Conservation (phyloP, 2,329 filamentous ascomycete species). For the Aspergillus pseudoglaucus region DNA sequence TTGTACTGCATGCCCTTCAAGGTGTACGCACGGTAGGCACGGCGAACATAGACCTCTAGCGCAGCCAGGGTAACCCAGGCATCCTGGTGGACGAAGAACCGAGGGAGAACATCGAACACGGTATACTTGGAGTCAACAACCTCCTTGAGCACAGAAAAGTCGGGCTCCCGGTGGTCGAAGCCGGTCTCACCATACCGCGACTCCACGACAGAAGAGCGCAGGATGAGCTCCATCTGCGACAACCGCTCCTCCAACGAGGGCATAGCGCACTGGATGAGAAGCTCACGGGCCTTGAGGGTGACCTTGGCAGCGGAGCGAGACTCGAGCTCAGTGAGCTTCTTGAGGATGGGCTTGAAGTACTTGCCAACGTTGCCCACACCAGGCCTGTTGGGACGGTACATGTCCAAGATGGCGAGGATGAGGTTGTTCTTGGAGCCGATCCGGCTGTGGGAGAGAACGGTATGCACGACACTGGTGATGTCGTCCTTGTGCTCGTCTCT, state of each 20-base stretch:
- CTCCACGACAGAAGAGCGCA: constrained; percentile 90
- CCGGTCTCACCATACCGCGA: constrained; percentile 96
- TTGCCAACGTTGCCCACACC: constrained; percentile 82
- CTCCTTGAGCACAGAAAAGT: constrained; percentile 86
- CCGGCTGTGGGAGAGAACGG: constrained; percentile 86
- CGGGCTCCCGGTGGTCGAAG: constrained; percentile 92
- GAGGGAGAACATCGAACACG: constrained; percentile 89
- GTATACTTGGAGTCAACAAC: constrained; percentile 98
- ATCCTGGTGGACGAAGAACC: constrained; percentile 92
- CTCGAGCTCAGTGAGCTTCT: constrained; percentile 84
- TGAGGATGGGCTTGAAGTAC: constrained; percentile 74
- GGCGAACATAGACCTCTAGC: constrained; percentile 91
- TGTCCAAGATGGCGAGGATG: constrained; percentile 81
- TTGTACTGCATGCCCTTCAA: constrained; percentile 86
- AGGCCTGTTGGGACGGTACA: constrained; percentile 92
- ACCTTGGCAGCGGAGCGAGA: constrained; percentile 86
- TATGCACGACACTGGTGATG: constrained; percentile 74
- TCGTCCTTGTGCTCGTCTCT: constrained; percentile 96
- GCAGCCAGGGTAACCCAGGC: constrained; percentile 91
- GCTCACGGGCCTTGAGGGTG: constrained; percentile 90
- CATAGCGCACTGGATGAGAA: constrained; percentile 93
- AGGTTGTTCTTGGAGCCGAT: constrained; percentile 92
- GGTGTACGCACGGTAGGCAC: constrained; percentile 92
- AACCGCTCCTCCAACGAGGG: constrained; percentile 93
- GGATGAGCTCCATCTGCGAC: constrained; percentile 96